phyloP scores from a whole-genome alignment of 345 rosid genomes.

The Eucalyptus cladocalyx region DNA sequence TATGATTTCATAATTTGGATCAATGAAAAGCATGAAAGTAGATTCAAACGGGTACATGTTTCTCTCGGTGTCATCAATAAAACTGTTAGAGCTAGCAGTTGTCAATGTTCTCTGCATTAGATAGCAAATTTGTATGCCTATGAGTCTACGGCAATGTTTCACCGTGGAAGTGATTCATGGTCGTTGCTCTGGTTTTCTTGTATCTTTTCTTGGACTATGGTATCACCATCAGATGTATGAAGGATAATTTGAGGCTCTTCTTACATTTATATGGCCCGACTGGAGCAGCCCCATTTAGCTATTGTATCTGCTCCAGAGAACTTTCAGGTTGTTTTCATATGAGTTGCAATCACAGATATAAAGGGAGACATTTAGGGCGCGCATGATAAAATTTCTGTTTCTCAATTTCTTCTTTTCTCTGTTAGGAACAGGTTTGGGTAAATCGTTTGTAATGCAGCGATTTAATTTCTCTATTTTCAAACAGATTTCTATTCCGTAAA shows the following conservation, averaged over 20 bases:
- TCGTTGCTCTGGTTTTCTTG: background rate
- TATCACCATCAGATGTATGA: background rate
- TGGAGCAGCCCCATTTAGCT: background rate
- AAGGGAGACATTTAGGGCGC: background rate
- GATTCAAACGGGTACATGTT: accelerated
- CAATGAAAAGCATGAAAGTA: background rate
- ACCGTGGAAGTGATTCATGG: background rate
- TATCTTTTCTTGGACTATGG: background rate
- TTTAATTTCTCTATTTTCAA: no score
- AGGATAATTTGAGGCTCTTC: background rate
- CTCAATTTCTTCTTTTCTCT: no score
- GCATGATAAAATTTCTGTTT: no score
- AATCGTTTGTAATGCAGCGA: no score
- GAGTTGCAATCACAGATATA: background rate
- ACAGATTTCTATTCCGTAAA: no score
- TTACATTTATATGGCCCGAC: accelerated
- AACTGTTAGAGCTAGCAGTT: background rate
- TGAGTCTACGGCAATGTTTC: background rate
- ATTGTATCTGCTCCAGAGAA: background rate
- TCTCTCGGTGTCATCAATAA: background rate
- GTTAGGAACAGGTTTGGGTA: no score
- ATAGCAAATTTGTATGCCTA: background rate
- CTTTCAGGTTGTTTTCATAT: background rate
- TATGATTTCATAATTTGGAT: background rate
- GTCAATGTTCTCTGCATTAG: background rate